Conservation (phyloP, 129 eudicot genomes). For the Centella asiatica region DNA sequence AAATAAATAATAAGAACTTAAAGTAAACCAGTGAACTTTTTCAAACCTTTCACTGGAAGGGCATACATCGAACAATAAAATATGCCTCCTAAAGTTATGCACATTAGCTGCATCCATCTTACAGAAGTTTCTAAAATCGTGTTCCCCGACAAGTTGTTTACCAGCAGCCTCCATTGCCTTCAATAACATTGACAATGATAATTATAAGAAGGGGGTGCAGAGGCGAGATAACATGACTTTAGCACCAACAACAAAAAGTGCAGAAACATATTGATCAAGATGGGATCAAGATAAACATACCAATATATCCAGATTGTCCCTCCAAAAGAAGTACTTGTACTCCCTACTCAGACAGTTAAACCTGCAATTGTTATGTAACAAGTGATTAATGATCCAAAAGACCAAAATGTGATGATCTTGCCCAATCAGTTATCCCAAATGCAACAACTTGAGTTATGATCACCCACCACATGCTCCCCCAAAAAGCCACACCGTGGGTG, state of each 20-base stretch:
- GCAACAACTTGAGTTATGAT: too few species aligned
- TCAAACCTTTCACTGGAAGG: constrained; percentile 64
- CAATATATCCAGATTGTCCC: constrained; percentile 51
- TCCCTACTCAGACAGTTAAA: constrained; percentile 84
- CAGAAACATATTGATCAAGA: background rate
- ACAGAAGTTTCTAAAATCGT: constrained; percentile 91
- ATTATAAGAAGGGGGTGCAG: background rate
- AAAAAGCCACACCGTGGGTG: too few species aligned
- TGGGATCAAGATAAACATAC: constrained; percentile 26
- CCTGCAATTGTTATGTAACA: constrained; percentile 36
- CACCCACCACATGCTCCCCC: too few species aligned
- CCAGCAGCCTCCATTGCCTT: constrained; percentile 90
- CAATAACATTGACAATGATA: constrained; percentile 9
- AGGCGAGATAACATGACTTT: background rate
- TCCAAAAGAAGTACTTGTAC: constrained; percentile 90
- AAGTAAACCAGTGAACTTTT: background rate
- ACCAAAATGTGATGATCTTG: background rate
- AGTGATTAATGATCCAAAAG: too few species aligned
- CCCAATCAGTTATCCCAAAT: too few species aligned
- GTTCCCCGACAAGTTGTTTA: constrained; percentile 73
- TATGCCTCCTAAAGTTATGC: constrained; percentile 65
- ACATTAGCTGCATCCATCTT: constrained; percentile 99
- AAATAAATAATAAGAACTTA: background rate
- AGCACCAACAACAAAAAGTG: constrained; percentile 4
- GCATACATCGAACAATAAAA: constrained; percentile 49